Conservation (phyloP, 1,139 yeast species). For the Geotrichum restrictum region DNA sequence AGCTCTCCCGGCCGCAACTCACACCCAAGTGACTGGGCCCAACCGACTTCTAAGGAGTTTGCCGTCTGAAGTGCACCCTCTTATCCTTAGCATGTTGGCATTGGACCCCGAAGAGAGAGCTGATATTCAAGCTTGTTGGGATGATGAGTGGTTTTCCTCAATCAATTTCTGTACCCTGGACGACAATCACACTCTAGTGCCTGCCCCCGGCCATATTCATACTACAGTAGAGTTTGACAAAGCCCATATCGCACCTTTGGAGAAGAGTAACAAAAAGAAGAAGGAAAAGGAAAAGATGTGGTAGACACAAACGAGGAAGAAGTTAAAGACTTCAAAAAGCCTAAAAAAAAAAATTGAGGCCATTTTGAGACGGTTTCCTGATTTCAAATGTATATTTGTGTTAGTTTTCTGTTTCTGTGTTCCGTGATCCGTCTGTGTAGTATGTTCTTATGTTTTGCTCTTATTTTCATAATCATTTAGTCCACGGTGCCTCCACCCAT, state of each 20-base stretch:
- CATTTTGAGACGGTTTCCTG: no score
- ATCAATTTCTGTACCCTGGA: conserved; percentile 49
- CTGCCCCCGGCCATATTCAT: conserved; percentile 61
- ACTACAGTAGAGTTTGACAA: conserved; percentile 88
- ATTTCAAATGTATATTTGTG: no score
- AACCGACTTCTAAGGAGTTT: conserved; percentile 35
- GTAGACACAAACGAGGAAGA: no score
- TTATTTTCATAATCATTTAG: no score
- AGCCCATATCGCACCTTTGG: conserved; percentile 92
- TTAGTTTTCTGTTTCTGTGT: no score
- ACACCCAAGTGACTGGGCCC: conserved; percentile 31
- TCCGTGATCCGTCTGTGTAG: no score
- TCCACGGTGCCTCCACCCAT: no score
- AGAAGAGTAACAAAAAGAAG: conserved; percentile 49
- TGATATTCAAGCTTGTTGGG: conserved; percentile 76
- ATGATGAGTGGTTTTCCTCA: conserved; percentile 67
- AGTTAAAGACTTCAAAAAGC: no score
- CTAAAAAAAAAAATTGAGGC: neutral
- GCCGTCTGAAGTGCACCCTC: conserved; percentile 37
- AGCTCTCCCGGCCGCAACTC: conserved; percentile 20
- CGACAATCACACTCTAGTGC: conserved; percentile 37
- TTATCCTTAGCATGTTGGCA: conserved; percentile 36
- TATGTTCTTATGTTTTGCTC: no score
- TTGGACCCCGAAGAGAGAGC: conserved; percentile 50
- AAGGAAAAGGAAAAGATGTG: conserved; percentile 41